These are phyloP conservation scores for Musa acuminata DNA, from an alignment of 176 grass and related monocot species.

Conservation along the genomic window DNA sequence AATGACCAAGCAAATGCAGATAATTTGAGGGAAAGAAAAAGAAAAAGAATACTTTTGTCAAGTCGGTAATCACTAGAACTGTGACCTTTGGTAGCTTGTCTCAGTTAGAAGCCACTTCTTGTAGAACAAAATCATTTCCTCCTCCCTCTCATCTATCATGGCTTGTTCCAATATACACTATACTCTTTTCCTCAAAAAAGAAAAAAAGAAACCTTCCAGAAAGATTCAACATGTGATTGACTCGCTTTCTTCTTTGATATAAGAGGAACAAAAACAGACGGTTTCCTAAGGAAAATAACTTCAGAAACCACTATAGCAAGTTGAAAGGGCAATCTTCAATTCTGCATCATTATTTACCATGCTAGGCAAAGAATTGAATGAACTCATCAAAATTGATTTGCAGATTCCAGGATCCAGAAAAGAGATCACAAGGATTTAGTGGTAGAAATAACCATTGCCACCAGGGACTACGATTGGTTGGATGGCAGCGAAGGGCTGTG, in stretches of 20 bases:
- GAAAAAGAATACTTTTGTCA: too few relatives aligned
- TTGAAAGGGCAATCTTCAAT: too few relatives aligned
- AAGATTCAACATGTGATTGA: not conserved
- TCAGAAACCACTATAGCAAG: too few relatives aligned
- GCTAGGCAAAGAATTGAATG: not conserved
- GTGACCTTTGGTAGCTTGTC: too few relatives aligned
- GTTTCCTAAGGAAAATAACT: too few relatives aligned
- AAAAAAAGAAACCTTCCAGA: not conserved
- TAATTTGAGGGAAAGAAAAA: too few relatives aligned
- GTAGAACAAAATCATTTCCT: too few relatives aligned
- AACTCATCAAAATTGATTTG: conserved; percentile 14
- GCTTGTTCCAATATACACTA: not conserved
- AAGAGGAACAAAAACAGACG: not conserved
- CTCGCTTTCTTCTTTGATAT: not conserved
- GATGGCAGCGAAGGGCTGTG: conserved; percentile 40
- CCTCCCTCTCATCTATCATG: too few relatives aligned
- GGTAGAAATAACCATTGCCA: conserved; percentile 19
- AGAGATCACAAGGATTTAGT: not conserved
- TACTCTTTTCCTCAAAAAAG: not conserved
- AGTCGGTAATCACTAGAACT: too few relatives aligned
- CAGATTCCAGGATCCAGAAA: conserved; percentile 5
- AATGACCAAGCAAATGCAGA: too few relatives aligned
- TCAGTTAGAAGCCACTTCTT: too few relatives aligned
- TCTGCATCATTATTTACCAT: too few relatives aligned
- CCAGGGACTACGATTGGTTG: conserved; percentile 45